Conservation (phyloP, 768 basidiomycete species). For the Dentipellis fragilis region DNA sequence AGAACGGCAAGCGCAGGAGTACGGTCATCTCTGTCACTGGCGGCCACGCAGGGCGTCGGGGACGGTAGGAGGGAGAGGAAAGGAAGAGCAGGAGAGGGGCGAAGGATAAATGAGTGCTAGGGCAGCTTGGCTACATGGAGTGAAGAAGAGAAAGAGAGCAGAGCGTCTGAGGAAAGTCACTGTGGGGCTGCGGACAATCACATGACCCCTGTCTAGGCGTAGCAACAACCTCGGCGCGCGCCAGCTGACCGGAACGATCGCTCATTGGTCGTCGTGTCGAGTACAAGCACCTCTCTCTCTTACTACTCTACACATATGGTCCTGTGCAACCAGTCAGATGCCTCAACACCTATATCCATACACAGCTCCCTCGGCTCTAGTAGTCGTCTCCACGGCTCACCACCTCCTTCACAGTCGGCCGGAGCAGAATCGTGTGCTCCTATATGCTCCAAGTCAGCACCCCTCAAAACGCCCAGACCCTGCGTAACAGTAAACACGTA, state of each 20-base stretch:
- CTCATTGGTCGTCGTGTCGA: no score
- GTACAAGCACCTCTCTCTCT: neutral
- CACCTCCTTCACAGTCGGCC: constrained; percentile 78
- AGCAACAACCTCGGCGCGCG: no score
- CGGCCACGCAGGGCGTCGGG: neutral
- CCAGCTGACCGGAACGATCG: no score
- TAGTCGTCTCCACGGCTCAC: constrained; percentile 82
- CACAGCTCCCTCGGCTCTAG: constrained; percentile 20
- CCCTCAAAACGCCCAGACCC: neutral
- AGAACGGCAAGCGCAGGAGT: constrained; percentile 16
- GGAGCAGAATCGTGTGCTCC: constrained; percentile 81
- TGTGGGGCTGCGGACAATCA: neutral
- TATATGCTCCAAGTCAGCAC: constrained; percentile 18
- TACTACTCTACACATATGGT: neutral
- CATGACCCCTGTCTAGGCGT: no score
- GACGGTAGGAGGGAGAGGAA: neutral
- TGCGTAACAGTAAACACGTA: constrained; percentile 24
- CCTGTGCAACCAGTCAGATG: neutral
- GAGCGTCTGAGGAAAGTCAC: neutral
- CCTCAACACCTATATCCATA: neutral
- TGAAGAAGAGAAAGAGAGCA: neutral
- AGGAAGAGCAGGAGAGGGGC: neutral
- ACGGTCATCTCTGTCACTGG: neutral
- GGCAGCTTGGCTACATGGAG: neutral
- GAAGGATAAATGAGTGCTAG: neutral